A percentile compares a stretch with the other conserved stretches of the same genome.
These are phyloP conservation scores for Xylona heveae DNA, from an alignment of 495 filamentous ascomycete genomes.

Conservation along the genomic window DNA sequence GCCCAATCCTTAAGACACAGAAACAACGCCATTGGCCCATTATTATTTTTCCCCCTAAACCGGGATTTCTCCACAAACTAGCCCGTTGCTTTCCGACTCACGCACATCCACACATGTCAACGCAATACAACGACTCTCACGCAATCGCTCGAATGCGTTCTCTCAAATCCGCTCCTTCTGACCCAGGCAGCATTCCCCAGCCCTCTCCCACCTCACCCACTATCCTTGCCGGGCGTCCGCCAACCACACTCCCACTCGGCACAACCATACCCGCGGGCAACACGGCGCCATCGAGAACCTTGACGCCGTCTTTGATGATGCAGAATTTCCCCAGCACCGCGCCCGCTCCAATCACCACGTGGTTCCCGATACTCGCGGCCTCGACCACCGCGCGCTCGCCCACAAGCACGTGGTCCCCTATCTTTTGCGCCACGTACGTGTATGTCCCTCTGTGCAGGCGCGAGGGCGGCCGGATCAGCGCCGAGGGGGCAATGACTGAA, in stretches of 20 bases:
- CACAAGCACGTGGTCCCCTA: constrained; percentile 83
- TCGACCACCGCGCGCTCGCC: constrained; percentile 52
- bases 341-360: constrained; percentile 61
- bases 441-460: constrained; percentile 39
- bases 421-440: constrained; percentile 67
- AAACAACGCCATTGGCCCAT: too few relatives aligned
- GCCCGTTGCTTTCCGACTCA: too few relatives aligned
- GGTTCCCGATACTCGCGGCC: constrained; percentile 55
- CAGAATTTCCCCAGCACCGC: constrained; percentile 62
- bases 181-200: too few relatives aligned
- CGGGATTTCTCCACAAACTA: too few relatives aligned
- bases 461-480: constrained; percentile 55
- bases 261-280: constrained; percentile 80
- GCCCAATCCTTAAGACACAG: too few relatives aligned
- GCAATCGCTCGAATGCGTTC: too few relatives aligned
- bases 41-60: too few relatives aligned
- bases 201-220: constrained; percentile 77
- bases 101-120: too few relatives aligned
- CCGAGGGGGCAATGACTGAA: constrained; percentile 57
- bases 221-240: constrained; percentile 57
- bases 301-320: constrained; percentile 78
- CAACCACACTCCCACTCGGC: constrained; percentile 70
- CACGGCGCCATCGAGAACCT: constrained; percentile 62
- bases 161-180: constrained; percentile 3
- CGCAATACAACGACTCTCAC: too few relatives aligned